These are phyloP conservation scores for Stachybotrys elegans DNA, from an alignment of 2,329 filamentous ascomycete genomes.

Conservation along the genomic window DNA sequence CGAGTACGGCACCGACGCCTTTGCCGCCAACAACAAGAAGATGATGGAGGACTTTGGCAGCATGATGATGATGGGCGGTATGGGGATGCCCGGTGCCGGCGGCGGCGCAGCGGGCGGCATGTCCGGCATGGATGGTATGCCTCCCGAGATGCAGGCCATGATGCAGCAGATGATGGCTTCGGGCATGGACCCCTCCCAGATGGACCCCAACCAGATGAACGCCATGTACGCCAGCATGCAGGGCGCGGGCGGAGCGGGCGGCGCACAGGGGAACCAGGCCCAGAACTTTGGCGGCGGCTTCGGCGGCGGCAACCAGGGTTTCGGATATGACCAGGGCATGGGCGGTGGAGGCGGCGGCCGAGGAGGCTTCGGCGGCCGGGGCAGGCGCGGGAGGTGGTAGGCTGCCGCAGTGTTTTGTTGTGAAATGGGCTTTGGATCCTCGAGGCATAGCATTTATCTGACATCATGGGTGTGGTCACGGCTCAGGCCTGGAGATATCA, in stretches of 20 bases:
- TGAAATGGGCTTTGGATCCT: too few relatives aligned
- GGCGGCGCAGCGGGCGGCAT: constrained; percentile 33
- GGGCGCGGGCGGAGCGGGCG: constrained; percentile 35
- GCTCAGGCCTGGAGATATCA: too few relatives aligned
- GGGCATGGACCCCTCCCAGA: constrained; percentile 61
- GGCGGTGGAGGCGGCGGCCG: constrained; percentile 30
- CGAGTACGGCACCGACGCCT: constrained; percentile 65
- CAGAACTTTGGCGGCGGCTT: constrained; percentile 49
- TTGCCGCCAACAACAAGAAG: constrained; percentile 68
- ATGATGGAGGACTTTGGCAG: constrained; percentile 66
- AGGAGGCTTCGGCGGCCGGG: constrained; percentile 27
- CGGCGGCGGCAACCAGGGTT: constrained; percentile 48
- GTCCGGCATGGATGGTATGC: constrained; percentile 57
- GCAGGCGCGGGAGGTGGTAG: constrained; percentile 20
- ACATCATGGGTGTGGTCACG: too few relatives aligned
- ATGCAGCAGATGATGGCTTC: constrained; percentile 66
- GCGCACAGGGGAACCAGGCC: constrained; percentile 43
- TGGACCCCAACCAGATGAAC: constrained; percentile 55
- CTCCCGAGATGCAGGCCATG: constrained; percentile 62
- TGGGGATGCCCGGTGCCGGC: constrained; percentile 35
- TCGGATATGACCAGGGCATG: constrained; percentile 46
- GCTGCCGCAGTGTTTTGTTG: too few relatives aligned
- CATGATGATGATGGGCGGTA: constrained; percentile 61
- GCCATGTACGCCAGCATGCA: constrained; percentile 59
- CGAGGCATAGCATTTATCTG: too few relatives aligned